Percentiles rank a stretch among this genome's conserved stretches.
Conservation (phyloP, 129 eudicot genomes). For the Arctium lappa region DNA sequence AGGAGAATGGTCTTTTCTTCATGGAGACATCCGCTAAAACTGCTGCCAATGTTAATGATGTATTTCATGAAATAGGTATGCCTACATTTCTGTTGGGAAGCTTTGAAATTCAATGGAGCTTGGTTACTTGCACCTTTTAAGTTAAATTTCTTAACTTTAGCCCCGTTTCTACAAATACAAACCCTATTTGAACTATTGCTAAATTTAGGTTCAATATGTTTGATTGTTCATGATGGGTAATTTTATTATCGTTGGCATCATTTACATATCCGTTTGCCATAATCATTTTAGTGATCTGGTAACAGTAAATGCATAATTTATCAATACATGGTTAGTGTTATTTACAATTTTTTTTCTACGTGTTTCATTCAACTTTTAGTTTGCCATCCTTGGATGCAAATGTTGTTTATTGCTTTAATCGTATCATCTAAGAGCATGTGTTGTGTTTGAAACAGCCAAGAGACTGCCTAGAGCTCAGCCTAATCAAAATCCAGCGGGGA, state of each 20-base stretch:
- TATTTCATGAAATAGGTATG: conserved; percentile 87
- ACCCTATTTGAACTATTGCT: background rate
- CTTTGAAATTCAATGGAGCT: background rate
- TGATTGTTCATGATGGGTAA: background rate
- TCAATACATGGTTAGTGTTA: background rate
- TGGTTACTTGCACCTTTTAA: background rate
- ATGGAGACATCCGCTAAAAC: conserved; percentile 98
- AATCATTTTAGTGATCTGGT: background rate
- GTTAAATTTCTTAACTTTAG: background rate
- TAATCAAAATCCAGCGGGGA: conserved; percentile 86
- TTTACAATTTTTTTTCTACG: background rate
- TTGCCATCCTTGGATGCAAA: background rate
- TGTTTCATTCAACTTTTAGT: background rate
- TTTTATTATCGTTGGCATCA: background rate
- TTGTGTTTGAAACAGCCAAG: conserved; percentile 54
- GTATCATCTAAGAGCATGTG: conserved; percentile 2
- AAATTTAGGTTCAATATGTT: background rate
- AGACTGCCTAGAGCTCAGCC: conserved; percentile 91
- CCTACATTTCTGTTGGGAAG: background rate
- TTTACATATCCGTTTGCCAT: background rate
- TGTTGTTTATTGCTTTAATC: background rate
- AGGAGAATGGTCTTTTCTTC: conserved; percentile 87
- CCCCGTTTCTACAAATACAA: background rate
- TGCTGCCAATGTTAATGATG: conserved; percentile 82
- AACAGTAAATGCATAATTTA: background rate